Percentiles rank a stretch among this genome's conserved stretches.
phyloP scores from a whole-genome alignment of 495 filamentous ascomycete species.

The Annulohypoxylon bovei region DNA sequence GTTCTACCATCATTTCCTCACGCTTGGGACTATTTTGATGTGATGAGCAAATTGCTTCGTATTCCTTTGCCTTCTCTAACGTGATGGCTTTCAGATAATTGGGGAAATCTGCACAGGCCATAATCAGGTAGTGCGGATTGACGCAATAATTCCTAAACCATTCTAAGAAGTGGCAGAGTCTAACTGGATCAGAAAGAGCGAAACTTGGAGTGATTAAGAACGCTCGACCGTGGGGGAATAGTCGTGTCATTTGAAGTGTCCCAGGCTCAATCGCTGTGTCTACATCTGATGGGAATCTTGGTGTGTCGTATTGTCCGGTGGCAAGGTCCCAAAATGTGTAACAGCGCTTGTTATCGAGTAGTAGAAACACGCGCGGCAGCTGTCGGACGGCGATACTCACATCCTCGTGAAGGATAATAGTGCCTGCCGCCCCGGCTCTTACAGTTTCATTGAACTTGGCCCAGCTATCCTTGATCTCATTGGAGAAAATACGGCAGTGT shows the following conservation, averaged over 20 bases:
- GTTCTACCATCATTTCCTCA: constrained; percentile 19
- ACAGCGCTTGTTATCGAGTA: constrained; percentile 30
- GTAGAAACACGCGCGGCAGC: constrained; percentile 28
- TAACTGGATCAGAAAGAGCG: constrained; percentile 60
- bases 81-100: constrained; percentile 55
- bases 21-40: constrained; percentile 23
- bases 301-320: constrained; percentile 37
- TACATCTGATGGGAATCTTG: constrained; percentile 40
- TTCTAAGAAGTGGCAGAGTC: constrained; percentile 60
- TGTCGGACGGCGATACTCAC: constrained; percentile 29
- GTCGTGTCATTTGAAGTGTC: constrained; percentile 52
- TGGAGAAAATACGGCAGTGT: constrained; percentile 43
- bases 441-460: constrained; percentile 41
- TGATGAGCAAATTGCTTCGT: constrained; percentile 28
- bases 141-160: constrained; percentile 61
- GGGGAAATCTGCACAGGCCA: constrained; percentile 54
- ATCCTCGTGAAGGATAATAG: constrained; percentile 43
- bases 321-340: constrained; percentile 47
- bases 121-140: constrained; percentile 38
- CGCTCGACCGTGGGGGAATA: constrained; percentile 67
- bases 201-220: constrained; percentile 74
- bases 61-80: constrained; percentile 50
- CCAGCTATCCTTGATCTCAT: constrained; percentile 40
- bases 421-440: constrained; percentile 41
- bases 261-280: constrained; percentile 37